Evolutionary conservation across 805 yeast species (phyloP).

Genomic region (Metschnikowia reukaufii): DNA sequence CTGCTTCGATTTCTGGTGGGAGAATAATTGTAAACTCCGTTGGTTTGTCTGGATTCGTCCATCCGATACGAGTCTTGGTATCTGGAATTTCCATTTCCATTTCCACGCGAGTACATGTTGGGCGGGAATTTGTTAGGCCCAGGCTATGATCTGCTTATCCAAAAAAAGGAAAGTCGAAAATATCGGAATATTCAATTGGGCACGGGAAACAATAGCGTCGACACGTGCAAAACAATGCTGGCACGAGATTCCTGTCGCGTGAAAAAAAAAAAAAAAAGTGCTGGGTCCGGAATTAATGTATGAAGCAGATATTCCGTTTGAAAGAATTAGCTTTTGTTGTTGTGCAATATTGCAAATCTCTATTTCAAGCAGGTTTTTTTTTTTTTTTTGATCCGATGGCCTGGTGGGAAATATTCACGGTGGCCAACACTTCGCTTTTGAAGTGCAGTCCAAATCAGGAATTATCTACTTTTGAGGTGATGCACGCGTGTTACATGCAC

Average conservation of each 20-base stretch:
- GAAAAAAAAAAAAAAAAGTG: background rate
- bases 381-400: too few species aligned
- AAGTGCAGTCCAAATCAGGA: conserved; percentile 8
- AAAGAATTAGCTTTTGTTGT: too few species aligned
- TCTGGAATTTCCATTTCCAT: conserved; percentile 6
- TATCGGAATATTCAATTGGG: background rate
- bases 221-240: background rate
- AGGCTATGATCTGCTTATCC: conserved; percentile 8
- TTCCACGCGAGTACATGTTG: conserved; percentile 9
- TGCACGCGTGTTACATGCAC: conserved; percentile 7
- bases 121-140: background rate
- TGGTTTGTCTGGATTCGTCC: conserved; percentile 10
- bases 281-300: background rate
- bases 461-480: conserved; percentile 3
- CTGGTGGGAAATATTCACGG: background rate
- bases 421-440: background rate
- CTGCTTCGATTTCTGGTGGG: conserved; percentile 11
- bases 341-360: too few species aligned
- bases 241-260: conserved; percentile 1
- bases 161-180: background rate
- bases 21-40: conserved; percentile 18
- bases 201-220: conserved; percentile 6
- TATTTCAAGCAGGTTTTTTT: too few species aligned
- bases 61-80: conserved; percentile 4
- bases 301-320: background rate